A percentile compares a stretch with the other conserved stretches of the same genome.
These are phyloP conservation scores for Xerocomellus amylosporus DNA, from an alignment of 768 basidiomycete species.

Conservation along the genomic window DNA sequence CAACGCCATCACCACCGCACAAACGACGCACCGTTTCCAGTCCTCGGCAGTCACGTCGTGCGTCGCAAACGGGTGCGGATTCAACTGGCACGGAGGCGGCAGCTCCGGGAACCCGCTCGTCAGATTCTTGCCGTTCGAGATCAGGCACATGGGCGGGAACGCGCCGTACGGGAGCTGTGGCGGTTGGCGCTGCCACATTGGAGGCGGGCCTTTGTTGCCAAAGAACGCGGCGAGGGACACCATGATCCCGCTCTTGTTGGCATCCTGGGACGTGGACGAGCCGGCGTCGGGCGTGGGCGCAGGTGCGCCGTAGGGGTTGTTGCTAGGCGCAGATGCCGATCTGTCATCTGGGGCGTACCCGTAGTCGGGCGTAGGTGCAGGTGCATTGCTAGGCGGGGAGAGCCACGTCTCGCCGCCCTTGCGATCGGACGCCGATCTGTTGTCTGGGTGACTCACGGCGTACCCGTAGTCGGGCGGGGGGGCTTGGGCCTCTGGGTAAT, in stretches of 20 bases:
- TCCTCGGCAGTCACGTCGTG: conserved; percentile 51
- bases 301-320: neutral
- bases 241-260: neutral
- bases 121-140: conserved; percentile 29
- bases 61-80: conserved; percentile 48
- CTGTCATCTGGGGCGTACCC: too few species aligned
- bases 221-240: conserved; percentile 28
- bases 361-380: too few species aligned
- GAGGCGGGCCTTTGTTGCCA: conserved; percentile 25
- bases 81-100: conserved; percentile 38
- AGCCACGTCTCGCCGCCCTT: neutral
- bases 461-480: conserved; percentile 15
- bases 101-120: conserved; percentile 43
- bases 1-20: neutral
- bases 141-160: conserved; percentile 31
- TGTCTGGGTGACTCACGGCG: conserved; percentile 3
- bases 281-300: neutral
- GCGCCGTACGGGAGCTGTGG: conserved; percentile 15
- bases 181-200: conserved; percentile 26
- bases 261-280: conserved; percentile 1
- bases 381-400: neutral
- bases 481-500: neutral
- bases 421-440: neutral
- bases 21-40: conserved; percentile 40
- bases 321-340: neutral